Base-by-base conservation (phyloP, 2,329 filamentous ascomycete species). In the Diaporthe capsici region DNA sequence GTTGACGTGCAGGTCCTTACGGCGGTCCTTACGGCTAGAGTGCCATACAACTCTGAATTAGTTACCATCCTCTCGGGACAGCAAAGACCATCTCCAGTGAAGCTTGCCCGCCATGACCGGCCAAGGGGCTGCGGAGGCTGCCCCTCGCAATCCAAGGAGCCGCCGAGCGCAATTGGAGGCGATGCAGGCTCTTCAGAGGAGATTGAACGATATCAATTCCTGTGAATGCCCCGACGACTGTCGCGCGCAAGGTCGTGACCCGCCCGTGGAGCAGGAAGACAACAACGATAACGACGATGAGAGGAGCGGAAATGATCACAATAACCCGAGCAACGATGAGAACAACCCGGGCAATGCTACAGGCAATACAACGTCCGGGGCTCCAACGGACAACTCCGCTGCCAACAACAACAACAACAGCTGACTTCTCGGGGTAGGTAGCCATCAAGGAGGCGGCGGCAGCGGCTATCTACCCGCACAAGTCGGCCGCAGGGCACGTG, bases 211-310 rank as follows among this genome's bases (percentile, higher is more conserved):
- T 20, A 39, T 70, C n/a, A 28, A 37, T 17, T 9, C 49, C 13
- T 55, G 65, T 31, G 31, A 8, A 7, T 70, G 65, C n/a, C 65
- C 65, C 28, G 47, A 28, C 4, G 65, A 70, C 15, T 70, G 65
- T 22, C 65, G 49, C 15, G 65, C 34, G n/a, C 34, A 28, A 28
- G 34, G 34, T 25, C 31, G n/a, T 42, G 22, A 10, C 4, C 13
- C 34, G 8, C 2, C 51, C 1, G 8, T 31, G n/a, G 25, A 22
- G n/a, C 12, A 8, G 3, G 39, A 7, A 39, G 15, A 22, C 42
- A 22, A 10, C 9, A 28, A 61, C 13, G 9, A 28, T 3, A 28
- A 55, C 25, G 20, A 31, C 53, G 9, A 20, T 10, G 7, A 15
- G 34, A 17, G 17, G 4, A 2, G 6, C 17, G 13, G 4, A 10